phyloP scores from a whole-genome alignment of 345 rosid species.

The Populus pruinosa region DNA sequence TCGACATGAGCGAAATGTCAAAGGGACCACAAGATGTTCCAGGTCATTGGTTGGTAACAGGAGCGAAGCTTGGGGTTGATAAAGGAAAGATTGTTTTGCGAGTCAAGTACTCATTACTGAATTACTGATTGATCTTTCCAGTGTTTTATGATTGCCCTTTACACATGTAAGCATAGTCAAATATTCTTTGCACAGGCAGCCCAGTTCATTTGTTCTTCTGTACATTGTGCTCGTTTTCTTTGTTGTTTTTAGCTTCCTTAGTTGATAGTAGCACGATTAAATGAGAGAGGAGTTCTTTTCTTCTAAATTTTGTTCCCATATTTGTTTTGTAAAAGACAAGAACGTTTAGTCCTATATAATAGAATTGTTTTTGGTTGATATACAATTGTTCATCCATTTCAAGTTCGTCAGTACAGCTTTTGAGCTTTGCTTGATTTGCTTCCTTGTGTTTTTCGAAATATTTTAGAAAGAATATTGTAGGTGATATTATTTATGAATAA shows the following conservation, averaged over 20 bases:
- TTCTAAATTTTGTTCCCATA: constrained; percentile 9
- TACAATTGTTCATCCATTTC: background rate
- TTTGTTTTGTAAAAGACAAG: constrained; percentile 1
- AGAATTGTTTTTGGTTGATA: background rate
- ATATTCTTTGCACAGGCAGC: constrained; percentile 66
- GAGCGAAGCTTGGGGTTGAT: constrained; percentile 93
- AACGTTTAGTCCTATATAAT: background rate
- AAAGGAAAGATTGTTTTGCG: constrained; percentile 89
- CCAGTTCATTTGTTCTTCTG: constrained; percentile 41
- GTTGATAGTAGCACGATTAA: constrained; percentile 12
- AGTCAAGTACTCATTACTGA: constrained; percentile 85
- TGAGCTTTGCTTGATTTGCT: background rate
- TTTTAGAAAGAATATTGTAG: no score
- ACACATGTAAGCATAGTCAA: constrained; percentile 33
- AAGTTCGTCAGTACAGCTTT: background rate
- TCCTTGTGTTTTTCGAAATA: no score
- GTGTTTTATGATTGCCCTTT: constrained; percentile 24
- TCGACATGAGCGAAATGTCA: constrained; percentile 76
- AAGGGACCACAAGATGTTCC: constrained; percentile 93
- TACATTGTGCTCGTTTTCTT: constrained; percentile 35
- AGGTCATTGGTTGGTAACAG: constrained; percentile 99
- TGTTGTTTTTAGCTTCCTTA: constrained; percentile 9
- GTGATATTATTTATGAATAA: no score
- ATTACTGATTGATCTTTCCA: constrained; percentile 48
- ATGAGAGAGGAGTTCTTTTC: background rate